Base-by-base conservation (phyloP, 1,139 yeast species). In the Suhomyces bribrorum region DNA sequence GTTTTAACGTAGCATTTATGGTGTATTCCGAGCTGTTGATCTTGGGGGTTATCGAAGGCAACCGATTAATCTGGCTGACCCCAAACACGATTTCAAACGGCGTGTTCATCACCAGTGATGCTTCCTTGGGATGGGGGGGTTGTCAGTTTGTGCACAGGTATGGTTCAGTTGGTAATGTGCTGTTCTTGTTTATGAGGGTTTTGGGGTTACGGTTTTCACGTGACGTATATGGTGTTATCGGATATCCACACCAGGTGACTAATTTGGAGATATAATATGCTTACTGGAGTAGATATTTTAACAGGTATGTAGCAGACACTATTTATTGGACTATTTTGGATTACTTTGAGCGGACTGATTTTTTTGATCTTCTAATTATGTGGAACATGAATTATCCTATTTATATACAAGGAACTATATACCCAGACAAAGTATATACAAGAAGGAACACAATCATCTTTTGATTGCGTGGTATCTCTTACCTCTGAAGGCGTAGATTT, bases 401-500 rank as follows among this genome's bases (percentile, higher is more conserved):
- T n/a, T 26, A 36, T 36, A 26, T 39, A 39, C 34, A 39, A 18
- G 36, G 12, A 14, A 14, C 31, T 34, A 33, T 33, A 37, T 29
- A 37, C 34, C 29, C 17, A 27, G 14, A 13, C n/a, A 17, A 16
- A 12, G 31, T 32, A 31, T 35, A 31, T 33, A 36, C 43, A 32
- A 23, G 34, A 20, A 31, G 11, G 18, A n/a, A n/a, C 14, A 13
- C 26, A 8, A 5, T 43, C 52, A 66, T 38, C 56, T 60, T 44
- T 57, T 61, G 50, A 86, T 76, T 29, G 96, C 95, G 58, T 88
- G 96, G 66, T 92, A 92, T 62, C 97, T 79, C 76, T 92, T 92
- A 51, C 98, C 98, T 68, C 98, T 82, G 62, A 90, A 79, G 16
- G 92, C 97, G 61, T 87, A 89, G 38, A 92, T 66, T 58, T 82